Evolutionary conservation across 2,329 filamentous ascomycete species (phyloP).

Genomic region (Fusarium coicis): DNA sequence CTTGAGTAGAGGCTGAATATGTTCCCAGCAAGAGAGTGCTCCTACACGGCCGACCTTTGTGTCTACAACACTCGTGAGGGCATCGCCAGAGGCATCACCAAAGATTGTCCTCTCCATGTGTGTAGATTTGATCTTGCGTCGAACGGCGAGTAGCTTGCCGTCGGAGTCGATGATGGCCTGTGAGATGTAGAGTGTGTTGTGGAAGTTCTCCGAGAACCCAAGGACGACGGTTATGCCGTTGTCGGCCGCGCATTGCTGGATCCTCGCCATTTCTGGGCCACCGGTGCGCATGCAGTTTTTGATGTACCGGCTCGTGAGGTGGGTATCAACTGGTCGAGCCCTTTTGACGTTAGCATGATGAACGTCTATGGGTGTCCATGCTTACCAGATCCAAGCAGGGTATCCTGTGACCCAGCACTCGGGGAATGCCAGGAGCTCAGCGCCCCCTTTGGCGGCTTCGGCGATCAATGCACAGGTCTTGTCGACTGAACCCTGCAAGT

Average conservation of each 20-base stretch:
- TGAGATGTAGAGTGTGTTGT: slow-evolving; percentile 53
- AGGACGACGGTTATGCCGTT: slow-evolving; percentile 53
- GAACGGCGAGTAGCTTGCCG: slow-evolving; percentile 52
- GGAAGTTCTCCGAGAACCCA: slow-evolving; percentile 55
- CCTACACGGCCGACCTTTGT: slow-evolving; percentile 45
- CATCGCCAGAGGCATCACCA: slow-evolving; percentile 49
- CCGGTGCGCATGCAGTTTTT: slow-evolving; percentile 40
- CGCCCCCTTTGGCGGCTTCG: slow-evolving; percentile 52
- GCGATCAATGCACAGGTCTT: slow-evolving; percentile 27
- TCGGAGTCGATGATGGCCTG: slow-evolving; percentile 55
- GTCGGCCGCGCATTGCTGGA: slow-evolving; percentile 47
- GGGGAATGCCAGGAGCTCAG: slow-evolving; percentile 64
- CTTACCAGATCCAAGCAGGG: slow-evolving; percentile 17
- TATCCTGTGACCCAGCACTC: slow-evolving; percentile 63
- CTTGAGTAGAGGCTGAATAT: slow-evolving; percentile 9
- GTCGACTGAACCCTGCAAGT: slow-evolving; percentile 26
- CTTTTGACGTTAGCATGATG: not conserved
- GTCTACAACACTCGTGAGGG: not conserved
- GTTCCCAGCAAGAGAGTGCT: slow-evolving; percentile 56
- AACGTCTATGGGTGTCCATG: accelerated
- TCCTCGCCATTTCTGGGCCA: slow-evolving; percentile 52
- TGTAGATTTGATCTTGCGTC: slow-evolving; percentile 63
- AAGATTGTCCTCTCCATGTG: slow-evolving; percentile 63
- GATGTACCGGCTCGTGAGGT: not conserved
- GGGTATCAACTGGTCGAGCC: not conserved